Evolutionary conservation across 2,329 filamentous ascomycete genomes (phyloP).

Genomic region (Scleromitrula shiraiana): DNA sequence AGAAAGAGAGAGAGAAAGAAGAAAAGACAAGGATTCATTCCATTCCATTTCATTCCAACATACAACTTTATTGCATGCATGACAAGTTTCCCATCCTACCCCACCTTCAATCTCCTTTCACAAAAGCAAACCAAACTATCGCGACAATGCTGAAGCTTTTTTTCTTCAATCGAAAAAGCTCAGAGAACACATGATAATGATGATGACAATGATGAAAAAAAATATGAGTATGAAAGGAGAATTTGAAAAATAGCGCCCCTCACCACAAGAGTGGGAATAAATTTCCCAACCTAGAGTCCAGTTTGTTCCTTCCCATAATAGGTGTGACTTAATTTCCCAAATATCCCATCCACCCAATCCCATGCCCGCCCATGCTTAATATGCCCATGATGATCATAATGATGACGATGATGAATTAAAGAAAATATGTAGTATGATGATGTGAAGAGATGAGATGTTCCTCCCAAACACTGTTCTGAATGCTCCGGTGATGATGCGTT

Average conservation of each 20-base stretch:
- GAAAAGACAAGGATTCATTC: too few species aligned
- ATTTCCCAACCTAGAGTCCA: conserved; percentile 3
- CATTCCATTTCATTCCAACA: too few species aligned
- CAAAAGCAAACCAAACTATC: not conserved
- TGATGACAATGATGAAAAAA: not conserved
- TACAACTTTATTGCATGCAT: too few species aligned
- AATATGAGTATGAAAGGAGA: conserved; percentile 4
- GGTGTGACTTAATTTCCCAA: not conserved
- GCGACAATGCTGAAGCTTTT: not conserved
- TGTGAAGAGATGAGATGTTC: not conserved
- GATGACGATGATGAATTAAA: too few species aligned
- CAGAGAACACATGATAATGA: not conserved
- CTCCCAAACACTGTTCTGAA: conserved; percentile 5
- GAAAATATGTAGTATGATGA: conserved; percentile 1
- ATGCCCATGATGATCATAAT: conserved; percentile 16
- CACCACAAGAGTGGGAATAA: conserved; percentile 7
- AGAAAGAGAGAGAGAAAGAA: too few species aligned
- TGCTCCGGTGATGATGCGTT: conserved; percentile 11
- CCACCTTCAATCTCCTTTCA: not conserved
- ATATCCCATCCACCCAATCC: not conserved
- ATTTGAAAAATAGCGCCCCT: conserved; percentile 5
- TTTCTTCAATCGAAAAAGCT: not conserved
- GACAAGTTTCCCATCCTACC: not conserved
- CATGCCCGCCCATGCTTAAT: conserved; percentile 4
- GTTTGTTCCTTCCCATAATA: not conserved